A percentile compares a stretch with the other conserved stretches of the same genome.
Conservation (phyloP, 768 basidiomycete genomes). For the Lactarius hengduanensis region DNA sequence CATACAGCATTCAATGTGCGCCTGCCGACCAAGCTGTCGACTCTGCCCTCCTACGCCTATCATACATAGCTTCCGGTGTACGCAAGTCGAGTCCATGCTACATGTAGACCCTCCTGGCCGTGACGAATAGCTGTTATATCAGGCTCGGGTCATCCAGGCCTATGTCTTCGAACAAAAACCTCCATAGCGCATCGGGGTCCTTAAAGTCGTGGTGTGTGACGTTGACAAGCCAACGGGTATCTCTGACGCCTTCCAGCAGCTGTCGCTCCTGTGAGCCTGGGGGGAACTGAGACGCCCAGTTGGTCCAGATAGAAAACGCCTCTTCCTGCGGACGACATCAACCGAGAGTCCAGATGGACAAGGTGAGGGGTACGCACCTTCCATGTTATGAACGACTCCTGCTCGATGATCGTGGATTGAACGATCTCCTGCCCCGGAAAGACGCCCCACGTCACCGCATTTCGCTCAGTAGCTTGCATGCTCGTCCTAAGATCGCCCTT, state of each 20-base stretch:
- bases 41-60: not conserved
- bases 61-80: constrained; percentile 12
- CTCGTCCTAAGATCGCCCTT: constrained; percentile 83
- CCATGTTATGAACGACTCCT: constrained; percentile 93
- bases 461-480: constrained; percentile 72
- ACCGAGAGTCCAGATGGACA: constrained; percentile 3
- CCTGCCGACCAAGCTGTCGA: no score
- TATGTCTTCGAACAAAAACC: constrained; percentile 60
- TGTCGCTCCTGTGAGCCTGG: constrained; percentile 68
- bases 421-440: constrained; percentile 96
- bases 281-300: constrained; percentile 89
- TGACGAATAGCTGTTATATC: not conserved
- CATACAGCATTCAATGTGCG: no score
- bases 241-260: constrained; percentile 68
- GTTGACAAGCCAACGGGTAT: constrained; percentile 86
- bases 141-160: constrained; percentile 10
- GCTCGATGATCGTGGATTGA: constrained; percentile 96
- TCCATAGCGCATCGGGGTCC: constrained; percentile 74
- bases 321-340: constrained; percentile 62
- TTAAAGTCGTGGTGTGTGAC: constrained; percentile 94
- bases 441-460: constrained; percentile 98
- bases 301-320: constrained; percentile 92
- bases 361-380: constrained; percentile 56
- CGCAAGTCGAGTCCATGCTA: not conserved
- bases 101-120: not conserved